phyloP scores from a whole-genome alignment of 495 filamentous ascomycete species.

The Rhizodiscina lignyota region DNA sequence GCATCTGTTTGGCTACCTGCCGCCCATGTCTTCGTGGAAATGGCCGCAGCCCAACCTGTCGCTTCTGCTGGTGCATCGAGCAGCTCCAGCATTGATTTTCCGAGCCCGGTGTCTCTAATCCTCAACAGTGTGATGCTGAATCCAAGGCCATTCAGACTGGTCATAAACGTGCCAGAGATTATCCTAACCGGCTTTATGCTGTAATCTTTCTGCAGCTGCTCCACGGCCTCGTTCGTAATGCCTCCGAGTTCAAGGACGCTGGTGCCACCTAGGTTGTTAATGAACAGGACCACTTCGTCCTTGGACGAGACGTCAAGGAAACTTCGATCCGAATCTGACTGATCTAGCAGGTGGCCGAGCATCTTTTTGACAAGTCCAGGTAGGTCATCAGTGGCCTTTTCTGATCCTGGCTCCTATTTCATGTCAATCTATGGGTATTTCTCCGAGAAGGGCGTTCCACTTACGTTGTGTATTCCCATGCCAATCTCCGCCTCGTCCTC shows the following conservation, averaged over 20 bases:
- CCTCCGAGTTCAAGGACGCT: conserved; percentile 78
- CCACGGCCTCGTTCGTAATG: conserved; percentile 74
- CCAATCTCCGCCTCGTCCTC: conserved; percentile 76
- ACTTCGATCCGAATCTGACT: conserved; percentile 60
- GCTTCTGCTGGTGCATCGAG: conserved; percentile 77
- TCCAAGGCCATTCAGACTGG: conserved; percentile 79
- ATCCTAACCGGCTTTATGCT: conserved; percentile 56
- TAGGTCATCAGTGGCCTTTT: conserved; percentile 47
- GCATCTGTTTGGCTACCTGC: conserved; percentile 12
- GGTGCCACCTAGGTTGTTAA: conserved; percentile 93
- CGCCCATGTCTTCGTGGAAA: conserved; percentile 38
- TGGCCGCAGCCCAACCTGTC: conserved; percentile 65
- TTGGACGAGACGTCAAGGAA: conserved; percentile 52
- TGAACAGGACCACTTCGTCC: conserved; percentile 54
- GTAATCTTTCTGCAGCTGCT: conserved; percentile 53
- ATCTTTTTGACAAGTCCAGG: conserved; percentile 58
- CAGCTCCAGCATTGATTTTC: conserved; percentile 69
- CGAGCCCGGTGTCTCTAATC: conserved; percentile 63
- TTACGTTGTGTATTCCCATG: conserved; percentile 98
- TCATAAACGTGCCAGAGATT: conserved; percentile 56
- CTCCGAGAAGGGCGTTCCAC: too few relatives aligned
- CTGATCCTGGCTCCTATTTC: conserved; percentile 80
- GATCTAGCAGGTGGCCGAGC: conserved; percentile 67
- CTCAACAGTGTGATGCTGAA: conserved; percentile 82
- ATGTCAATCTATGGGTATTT: too few relatives aligned